These are phyloP conservation scores for Albizia julibrissin DNA, from an alignment of 306 rosid species.

Conservation along the genomic window DNA sequence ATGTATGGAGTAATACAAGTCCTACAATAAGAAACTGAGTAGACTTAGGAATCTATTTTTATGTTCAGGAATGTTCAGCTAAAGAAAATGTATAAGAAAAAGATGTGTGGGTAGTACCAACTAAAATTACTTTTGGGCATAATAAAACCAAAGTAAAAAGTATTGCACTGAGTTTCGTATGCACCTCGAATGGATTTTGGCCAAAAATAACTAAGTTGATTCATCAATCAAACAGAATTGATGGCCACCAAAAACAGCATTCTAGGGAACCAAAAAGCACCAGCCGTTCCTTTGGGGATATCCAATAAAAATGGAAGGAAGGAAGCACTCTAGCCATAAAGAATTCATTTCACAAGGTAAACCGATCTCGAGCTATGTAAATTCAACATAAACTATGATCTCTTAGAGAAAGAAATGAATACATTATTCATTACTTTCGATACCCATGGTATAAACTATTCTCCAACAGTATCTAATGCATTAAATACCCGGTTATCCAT, in stretches of 20 bases:
- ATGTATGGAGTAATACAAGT: background rate
- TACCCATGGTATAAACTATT: background rate
- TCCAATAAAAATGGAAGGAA: too few species aligned
- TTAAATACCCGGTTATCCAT: background rate
- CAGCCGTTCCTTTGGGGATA: too few species aligned
- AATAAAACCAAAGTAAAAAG: background rate
- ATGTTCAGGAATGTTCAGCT: background rate
- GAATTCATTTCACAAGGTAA: background rate
- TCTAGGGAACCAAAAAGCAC: background rate
- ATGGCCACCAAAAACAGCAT: background rate
- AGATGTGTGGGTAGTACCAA: background rate
- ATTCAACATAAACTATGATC: background rate
- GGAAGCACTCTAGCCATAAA: background rate
- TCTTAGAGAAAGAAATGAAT: slow-evolving; percentile 1
- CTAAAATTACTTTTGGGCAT: background rate
- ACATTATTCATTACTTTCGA: background rate
- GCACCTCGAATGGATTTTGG: background rate
- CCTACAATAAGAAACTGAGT: background rate
- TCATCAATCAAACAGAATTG: background rate
- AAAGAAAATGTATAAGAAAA: background rate
- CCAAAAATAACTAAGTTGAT: background rate
- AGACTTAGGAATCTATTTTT: background rate
- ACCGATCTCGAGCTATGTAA: background rate
- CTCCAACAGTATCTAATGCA: background rate
- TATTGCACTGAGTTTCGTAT: background rate